A percentile compares a stretch with the other conserved stretches of the same genome.
Evolutionary conservation across 1,284 basidiomycete species (phyloP).

Genomic region (Mixia osmundae): DNA sequence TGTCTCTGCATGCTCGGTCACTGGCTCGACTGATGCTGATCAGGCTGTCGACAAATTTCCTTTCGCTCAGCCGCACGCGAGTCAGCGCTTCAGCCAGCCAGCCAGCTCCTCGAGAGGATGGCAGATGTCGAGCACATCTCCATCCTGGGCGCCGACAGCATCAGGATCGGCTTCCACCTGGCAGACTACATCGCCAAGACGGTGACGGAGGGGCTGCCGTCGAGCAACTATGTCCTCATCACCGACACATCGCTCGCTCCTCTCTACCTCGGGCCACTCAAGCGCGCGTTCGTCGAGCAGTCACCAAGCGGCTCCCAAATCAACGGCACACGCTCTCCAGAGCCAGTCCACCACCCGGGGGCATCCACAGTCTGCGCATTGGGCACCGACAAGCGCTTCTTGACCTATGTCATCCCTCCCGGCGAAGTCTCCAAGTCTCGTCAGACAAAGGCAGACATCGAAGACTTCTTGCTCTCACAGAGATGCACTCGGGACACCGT

Average conservation of each 20-base stretch:
- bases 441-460: slow-evolving; percentile 73
- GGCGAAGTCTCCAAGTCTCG: slow-evolving; percentile 84
- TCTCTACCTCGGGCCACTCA: slow-evolving; percentile 46
- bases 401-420: slow-evolving; percentile 58
- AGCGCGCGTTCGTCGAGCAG: slow-evolving; percentile 39
- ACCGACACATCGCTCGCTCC: slow-evolving; percentile 74
- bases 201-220: slow-evolving; percentile 45
- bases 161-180: slow-evolving; percentile 79
- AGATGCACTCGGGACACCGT: slow-evolving; percentile 85
- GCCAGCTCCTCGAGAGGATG: no score
- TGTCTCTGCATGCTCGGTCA: no score
- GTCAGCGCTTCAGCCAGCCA: no score
- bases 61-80: no score
- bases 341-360: slow-evolving; percentile 15
- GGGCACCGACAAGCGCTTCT: slow-evolving; percentile 30
- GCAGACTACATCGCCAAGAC: slow-evolving; percentile 62
- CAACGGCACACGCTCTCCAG: slow-evolving; percentile 21
- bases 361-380: slow-evolving; percentile 17
- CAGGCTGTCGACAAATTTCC: no score
- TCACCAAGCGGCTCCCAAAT: no score
- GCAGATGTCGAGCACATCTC: slow-evolving; percentile 32
- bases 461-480: slow-evolving; percentile 75
- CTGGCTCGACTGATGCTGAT: no score
- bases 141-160: slow-evolving; percentile 64
- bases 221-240: slow-evolving; percentile 76